Percentiles rank a stretch among this genome's conserved stretches.
These are phyloP conservation scores for Magnaporthiopsis rhizophila DNA, from an alignment of 2,329 filamentous ascomycete species.

Conservation along the genomic window DNA sequence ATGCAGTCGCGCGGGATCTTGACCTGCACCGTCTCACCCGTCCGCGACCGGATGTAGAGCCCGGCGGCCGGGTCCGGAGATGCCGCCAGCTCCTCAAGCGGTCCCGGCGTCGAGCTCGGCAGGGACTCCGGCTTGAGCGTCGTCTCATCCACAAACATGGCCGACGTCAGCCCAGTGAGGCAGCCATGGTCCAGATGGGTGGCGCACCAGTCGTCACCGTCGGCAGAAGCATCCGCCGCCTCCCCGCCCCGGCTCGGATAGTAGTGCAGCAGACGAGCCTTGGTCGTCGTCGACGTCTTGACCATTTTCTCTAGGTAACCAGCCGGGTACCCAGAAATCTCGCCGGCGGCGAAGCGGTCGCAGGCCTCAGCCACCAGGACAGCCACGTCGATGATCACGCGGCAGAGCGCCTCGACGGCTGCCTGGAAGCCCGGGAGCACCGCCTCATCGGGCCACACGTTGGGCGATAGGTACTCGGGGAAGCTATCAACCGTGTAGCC, in stretches of 20 bases:
- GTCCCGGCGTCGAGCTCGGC: conserved; percentile 22
- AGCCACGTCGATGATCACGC: conserved; percentile 80
- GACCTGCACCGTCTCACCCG: conserved; percentile 78
- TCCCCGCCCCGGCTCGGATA: conserved; percentile 55
- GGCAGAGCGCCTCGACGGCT: conserved; percentile 68
- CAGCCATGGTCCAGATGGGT: conserved; percentile 89
- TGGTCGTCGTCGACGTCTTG: conserved; percentile 75
- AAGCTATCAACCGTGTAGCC: conserved; percentile 56
- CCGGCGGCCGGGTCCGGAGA: conserved; percentile 81
- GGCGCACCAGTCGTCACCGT: conserved; percentile 89
- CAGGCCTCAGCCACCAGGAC: conserved; percentile 85
- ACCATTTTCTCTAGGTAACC: conserved; percentile 87
- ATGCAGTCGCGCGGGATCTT: conserved; percentile 86
- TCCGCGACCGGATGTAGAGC: conserved; percentile 86
- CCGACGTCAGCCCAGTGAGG: conserved; percentile 84
- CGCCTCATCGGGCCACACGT: conserved; percentile 71
- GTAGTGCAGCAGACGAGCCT: conserved; percentile 88
- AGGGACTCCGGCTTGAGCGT: conserved; percentile 12
- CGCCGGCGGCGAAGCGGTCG: conserved; percentile 72
- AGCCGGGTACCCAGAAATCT: conserved; percentile 66
- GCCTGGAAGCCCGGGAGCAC: conserved; percentile 68
- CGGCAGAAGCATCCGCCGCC: conserved; percentile 16
- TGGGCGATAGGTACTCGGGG: conserved; percentile 81
- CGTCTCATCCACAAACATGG: conserved; percentile 88
- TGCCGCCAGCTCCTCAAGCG: conserved; percentile 60